Evolutionary conservation across 2,329 filamentous ascomycete genomes (phyloP), one percentile per base, ranked within the genome.

Genomic region (Phaeosphaeria sp.): DNA sequence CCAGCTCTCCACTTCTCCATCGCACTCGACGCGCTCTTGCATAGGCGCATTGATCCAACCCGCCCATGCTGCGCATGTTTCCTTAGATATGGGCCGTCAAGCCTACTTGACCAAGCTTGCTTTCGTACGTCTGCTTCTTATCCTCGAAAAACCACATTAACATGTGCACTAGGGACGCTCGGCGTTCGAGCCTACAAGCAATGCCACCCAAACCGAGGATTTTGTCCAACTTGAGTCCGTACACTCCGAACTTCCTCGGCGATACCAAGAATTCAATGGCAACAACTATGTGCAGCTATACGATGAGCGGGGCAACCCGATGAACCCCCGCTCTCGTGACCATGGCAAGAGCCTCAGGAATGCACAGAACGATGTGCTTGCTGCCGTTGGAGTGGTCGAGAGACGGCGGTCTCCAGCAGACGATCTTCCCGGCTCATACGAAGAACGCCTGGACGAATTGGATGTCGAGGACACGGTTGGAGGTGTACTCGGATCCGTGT

Each of bases 291-390:
- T 67, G 0, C 80, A 82, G 57, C 69, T 77, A 39, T 82, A 81
- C 56, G 79, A 83, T 60, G 68, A 75, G 40, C 78, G 78, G 57
- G 80, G 80, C 18, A 77, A 78, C 42, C 80, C 81, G 3, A 67
- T 77, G 64, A 81, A 81, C 51, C 75, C 78, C 11, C 65, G 70
- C 36, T 77, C 78, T 11, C 76, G 75, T 25, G 71, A 73, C 6
- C 74, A 78, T 52, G 78, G 78, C 33, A 72, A 77, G 33, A 72
- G 69, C 25, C 69, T 81, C 39, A 74, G 81, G 51, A 74, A 77
- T 51, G 80, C 81, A 7, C 79, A 81, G 54, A 83, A 83, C 46
- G 79, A 81, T 60, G 77, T 82, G 1, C 73, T 82, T 5, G 79
- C 77, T 20, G 77, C 81, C 0, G 79, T 83, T 9, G 81, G 81